Percentiles rank a stretch among this genome's conserved stretches.
These are phyloP conservation scores for Euphorbia celastroides DNA, from an alignment of 441 rosid genomes.

Conservation along the genomic window DNA sequence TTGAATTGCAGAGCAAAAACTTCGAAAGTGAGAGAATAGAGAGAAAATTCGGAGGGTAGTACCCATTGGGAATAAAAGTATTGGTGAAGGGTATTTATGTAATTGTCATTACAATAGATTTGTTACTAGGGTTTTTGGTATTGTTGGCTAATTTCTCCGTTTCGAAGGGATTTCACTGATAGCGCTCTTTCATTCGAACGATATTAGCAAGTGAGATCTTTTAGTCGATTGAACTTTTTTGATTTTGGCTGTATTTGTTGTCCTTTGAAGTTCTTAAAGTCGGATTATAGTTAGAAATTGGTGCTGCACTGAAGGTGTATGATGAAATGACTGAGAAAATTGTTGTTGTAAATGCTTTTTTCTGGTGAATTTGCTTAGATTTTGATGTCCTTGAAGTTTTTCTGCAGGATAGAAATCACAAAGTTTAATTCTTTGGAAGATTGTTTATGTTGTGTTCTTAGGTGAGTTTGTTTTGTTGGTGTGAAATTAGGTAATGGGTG, in stretches of 20 bases:
- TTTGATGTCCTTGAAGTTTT: neutral
- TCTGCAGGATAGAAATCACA: neutral
- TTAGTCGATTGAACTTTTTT: neutral
- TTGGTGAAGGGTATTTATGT: neutral
- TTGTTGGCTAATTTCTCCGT: neutral
- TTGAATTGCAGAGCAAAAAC: slow-evolving; percentile 10
- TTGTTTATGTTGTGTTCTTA: neutral
- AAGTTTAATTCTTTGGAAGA: neutral
- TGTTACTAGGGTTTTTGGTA: slow-evolving; percentile 11
- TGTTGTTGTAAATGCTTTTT: neutral
- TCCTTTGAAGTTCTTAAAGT: neutral
- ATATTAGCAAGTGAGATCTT: slow-evolving; percentile 9
- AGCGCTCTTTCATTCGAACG: neutral
- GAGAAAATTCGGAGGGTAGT: neutral
- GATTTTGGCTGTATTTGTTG: neutral
- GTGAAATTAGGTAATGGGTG: slow-evolving; percentile 47
- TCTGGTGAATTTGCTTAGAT: neutral
- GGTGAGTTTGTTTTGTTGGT: neutral
- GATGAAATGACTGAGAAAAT: slow-evolving; percentile 16
- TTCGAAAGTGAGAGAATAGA: neutral
- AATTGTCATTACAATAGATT: neutral
- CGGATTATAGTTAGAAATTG: neutral
- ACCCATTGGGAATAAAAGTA: too few species aligned
- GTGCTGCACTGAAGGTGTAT: slow-evolving; percentile 5
- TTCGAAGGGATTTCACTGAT: neutral